These are phyloP conservation scores for Pleurotus cornucopiae DNA, from an alignment of 768 basidiomycete genomes.

Conservation along the genomic window DNA sequence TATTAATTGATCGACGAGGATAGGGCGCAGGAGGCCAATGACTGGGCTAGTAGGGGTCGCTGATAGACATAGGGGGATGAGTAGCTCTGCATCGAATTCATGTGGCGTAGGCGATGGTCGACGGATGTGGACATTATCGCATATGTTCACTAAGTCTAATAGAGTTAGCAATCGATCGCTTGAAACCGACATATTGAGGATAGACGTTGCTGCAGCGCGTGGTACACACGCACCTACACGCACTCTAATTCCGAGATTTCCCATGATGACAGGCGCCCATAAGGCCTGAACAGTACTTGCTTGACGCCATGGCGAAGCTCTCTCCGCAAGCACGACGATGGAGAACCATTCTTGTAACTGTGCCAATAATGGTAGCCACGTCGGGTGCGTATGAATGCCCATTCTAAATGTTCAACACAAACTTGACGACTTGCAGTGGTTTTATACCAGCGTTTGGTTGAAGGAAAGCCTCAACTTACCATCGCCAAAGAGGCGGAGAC, in stretches of 20 bases:
- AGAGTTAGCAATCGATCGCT: slow-evolving; percentile 26
- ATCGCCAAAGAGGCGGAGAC: slow-evolving; percentile 35
- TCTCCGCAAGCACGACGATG: slow-evolving; percentile 33
- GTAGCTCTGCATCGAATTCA: slow-evolving; percentile 31
- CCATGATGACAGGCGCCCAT: neutral
- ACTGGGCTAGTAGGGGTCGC: slow-evolving; percentile 47
- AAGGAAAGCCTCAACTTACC: slow-evolving; percentile 24
- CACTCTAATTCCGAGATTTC: neutral
- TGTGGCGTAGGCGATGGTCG: slow-evolving; percentile 22
- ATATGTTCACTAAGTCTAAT: slow-evolving; percentile 60
- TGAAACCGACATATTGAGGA: neutral
- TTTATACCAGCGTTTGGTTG: slow-evolving; percentile 60
- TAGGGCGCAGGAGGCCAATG: slow-evolving; percentile 57
- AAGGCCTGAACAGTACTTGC: no score
- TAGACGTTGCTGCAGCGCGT: neutral
- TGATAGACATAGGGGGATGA: slow-evolving; percentile 56
- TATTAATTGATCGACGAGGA: slow-evolving; percentile 49
- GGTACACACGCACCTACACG: neutral
- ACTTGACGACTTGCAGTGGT: slow-evolving; percentile 41
- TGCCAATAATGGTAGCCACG: slow-evolving; percentile 63
- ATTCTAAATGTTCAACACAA: slow-evolving; percentile 4
- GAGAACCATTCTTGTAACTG: slow-evolving; percentile 53
- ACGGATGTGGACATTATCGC: slow-evolving; percentile 63
- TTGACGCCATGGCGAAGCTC: slow-evolving; percentile 13
- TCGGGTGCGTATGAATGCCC: slow-evolving; percentile 43